These are phyloP conservation scores for Phytophthora nicotianae DNA, from an alignment of 352 stramenopile genomes.

Conservation along the genomic window DNA sequence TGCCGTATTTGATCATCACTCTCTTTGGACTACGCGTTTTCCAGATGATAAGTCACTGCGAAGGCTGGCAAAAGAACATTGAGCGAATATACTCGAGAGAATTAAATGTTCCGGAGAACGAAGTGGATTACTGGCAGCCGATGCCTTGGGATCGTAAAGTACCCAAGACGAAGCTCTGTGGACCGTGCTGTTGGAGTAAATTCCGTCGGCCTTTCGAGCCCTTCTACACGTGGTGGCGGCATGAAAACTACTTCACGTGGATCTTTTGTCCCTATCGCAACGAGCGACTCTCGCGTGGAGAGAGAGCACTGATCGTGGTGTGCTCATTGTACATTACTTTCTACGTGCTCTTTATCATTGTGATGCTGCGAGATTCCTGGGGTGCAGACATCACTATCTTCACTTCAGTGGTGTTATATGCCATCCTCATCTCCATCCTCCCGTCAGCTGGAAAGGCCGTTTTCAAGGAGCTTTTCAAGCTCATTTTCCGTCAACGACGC, in stretches of 20 bases:
- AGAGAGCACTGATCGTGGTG: constrained; percentile 68
- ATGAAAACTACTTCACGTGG: constrained; percentile 84
- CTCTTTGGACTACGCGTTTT: constrained; percentile 64
- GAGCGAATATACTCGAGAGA: constrained; percentile 66
- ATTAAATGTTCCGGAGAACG: constrained; percentile 56
- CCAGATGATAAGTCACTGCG: constrained; percentile 62
- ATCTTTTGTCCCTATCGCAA: constrained; percentile 76
- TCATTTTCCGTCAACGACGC: constrained; percentile 73
- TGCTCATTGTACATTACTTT: constrained; percentile 79
- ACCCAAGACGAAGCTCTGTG: constrained; percentile 63
- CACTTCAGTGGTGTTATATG: constrained; percentile 54
- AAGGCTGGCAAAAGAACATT: constrained; percentile 65
- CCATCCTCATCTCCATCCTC: constrained; percentile 54
- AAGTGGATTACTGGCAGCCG: constrained; percentile 78
- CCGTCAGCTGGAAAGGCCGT: constrained; percentile 66
- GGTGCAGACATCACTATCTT: constrained; percentile 45
- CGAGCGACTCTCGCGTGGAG: constrained; percentile 57
- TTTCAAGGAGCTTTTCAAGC: constrained; percentile 80
- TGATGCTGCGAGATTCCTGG: constrained; percentile 56
- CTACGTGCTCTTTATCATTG: constrained; percentile 73
- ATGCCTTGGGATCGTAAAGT: constrained; percentile 75
- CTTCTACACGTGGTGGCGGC: constrained; percentile 79
- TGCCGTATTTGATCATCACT: constrained; percentile 57
- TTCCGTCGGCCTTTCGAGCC: constrained; percentile 63
- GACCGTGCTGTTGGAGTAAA: constrained; percentile 72